These are phyloP conservation scores for Pythium dissotocum DNA, from an alignment of 352 stramenopile genomes.

Conservation along the genomic window DNA sequence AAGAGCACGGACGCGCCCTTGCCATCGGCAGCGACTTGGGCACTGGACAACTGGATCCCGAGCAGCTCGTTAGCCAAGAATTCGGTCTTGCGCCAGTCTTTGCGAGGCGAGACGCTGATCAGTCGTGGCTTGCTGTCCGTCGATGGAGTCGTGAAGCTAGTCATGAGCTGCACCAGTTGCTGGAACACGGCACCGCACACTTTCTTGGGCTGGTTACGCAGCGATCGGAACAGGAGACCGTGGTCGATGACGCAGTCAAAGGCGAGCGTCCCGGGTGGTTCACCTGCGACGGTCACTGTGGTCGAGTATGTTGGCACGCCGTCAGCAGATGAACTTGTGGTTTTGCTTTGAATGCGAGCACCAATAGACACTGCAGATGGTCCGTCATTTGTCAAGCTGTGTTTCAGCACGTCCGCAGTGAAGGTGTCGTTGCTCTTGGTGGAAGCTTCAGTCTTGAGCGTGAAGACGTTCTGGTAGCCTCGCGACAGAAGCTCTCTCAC, in stretches of 20 bases:
- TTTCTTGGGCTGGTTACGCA: constrained; percentile 51
- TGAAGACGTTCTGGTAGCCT: constrained; percentile 10
- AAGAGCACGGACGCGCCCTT: not conserved
- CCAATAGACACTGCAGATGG: not conserved
- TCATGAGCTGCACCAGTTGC: constrained; percentile 28
- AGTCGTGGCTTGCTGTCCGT: constrained; percentile 17
- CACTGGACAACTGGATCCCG: constrained; percentile 6
- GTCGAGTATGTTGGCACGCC: not conserved
- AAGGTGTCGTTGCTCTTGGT: not conserved
- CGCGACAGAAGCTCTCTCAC: not conserved
- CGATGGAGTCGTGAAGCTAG: not conserved
- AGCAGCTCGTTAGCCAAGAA: constrained; percentile 42
- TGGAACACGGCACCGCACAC: constrained; percentile 38
- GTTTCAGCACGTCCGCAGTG: not conserved
- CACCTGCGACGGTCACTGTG: not conserved
- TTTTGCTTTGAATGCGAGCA: not conserved
- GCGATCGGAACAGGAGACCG: constrained; percentile 46
- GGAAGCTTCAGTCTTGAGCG: not conserved
- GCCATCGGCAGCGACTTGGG: not conserved
- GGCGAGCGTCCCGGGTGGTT: not conserved
- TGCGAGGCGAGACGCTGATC: constrained; percentile 52
- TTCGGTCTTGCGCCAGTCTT: constrained; percentile 67
- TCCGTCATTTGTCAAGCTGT: not conserved
- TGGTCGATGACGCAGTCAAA: constrained; percentile 53
- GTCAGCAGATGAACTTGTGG: not conserved